Conservation (phyloP, 805 yeast genomes). For the Candida pseudoglaebosa region DNA sequence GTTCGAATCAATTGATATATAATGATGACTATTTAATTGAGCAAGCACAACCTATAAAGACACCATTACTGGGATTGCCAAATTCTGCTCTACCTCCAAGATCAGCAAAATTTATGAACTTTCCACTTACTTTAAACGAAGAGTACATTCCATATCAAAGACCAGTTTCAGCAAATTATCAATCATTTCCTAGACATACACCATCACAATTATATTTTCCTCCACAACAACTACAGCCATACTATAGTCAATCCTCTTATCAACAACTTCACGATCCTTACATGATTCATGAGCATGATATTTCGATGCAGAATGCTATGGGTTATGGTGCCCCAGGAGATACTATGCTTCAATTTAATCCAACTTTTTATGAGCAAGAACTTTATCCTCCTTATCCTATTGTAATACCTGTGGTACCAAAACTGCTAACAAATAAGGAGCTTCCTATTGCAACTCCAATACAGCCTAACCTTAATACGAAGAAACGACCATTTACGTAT, state of each 20-base stretch:
- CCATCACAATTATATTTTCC: slow-evolving; percentile 4
- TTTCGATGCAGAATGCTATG: not conserved
- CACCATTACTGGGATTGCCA: slow-evolving; percentile 19
- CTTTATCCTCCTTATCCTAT: slow-evolving; percentile 1
- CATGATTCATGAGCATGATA: not conserved
- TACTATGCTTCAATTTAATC: not conserved
- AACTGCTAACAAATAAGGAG: not conserved
- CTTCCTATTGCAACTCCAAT: not conserved
- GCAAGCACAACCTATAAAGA: slow-evolving; percentile 46
- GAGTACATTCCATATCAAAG: slow-evolving; percentile 18
- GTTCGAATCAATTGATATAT: slow-evolving; percentile 33
- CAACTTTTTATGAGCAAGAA: slow-evolving; percentile 1
- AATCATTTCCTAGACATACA: slow-evolving; percentile 14
- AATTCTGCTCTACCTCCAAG: slow-evolving; percentile 10
- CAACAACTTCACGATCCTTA: not conserved
- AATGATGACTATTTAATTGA: slow-evolving; percentile 49
- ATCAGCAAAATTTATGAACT: slow-evolving; percentile 5
- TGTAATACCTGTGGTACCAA: not conserved
- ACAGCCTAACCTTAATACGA: not conserved
- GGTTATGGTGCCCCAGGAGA: not conserved
- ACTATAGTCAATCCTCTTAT: not conserved
- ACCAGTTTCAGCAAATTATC: slow-evolving; percentile 24
- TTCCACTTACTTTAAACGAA: slow-evolving; percentile 13
- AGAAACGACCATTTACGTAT: not conserved
- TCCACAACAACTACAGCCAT: slow-evolving; percentile 4